Base-by-base conservation (phyloP, 202 grass and related monocot genomes). In the Eragrostis tef region DNA sequence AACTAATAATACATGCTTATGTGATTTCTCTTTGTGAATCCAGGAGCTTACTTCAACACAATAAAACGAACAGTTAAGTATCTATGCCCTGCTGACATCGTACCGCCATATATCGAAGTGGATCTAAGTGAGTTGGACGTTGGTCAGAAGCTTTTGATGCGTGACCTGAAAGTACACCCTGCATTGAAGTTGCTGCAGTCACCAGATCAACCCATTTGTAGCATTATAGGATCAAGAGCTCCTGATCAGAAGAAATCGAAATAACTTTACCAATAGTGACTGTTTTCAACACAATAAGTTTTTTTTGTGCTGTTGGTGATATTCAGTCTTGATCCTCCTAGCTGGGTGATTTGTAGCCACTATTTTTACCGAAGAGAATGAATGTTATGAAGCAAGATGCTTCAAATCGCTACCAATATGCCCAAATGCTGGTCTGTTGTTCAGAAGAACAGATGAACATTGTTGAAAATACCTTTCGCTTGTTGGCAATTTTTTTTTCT, bases 1-100 rank as follows among this genome's bases (percentile, higher is more conserved):
- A 57, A 67, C 42, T 7, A 53, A 34, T 12, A 60, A 57, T 83
- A 31, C 22, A 64, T 20, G 16, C 56, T 64, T 44, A 75, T 83
- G 25, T 65, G 64, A 61, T 81, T 63, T 54, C 26, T 83, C 59
- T 52, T 73, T 31, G 7, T 49, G 75, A 71, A 70, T 66, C n/a
- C 88, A 98, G 95, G 95, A 67, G 88, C 92, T 71, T 98, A 95
- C 62, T 98, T 98, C 72, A 98, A 98, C 83, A 91, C 88, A 24
- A 93, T 98, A 88, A 95, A 95, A 86, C 87, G 90, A 80, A 98
- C 92, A 26, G 95, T 90, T 19, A 95, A 98, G 58, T 98, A 68
- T 72, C 83, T 98, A 13, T 95, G 95, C 62, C 95, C 95, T 3
- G 95, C 90, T 78, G 92, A 98, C 79, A 98, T 98, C 16, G 79